phyloP scores from a whole-genome alignment of 1,139 yeast genomes.

The Suhomyces wounanorum region DNA sequence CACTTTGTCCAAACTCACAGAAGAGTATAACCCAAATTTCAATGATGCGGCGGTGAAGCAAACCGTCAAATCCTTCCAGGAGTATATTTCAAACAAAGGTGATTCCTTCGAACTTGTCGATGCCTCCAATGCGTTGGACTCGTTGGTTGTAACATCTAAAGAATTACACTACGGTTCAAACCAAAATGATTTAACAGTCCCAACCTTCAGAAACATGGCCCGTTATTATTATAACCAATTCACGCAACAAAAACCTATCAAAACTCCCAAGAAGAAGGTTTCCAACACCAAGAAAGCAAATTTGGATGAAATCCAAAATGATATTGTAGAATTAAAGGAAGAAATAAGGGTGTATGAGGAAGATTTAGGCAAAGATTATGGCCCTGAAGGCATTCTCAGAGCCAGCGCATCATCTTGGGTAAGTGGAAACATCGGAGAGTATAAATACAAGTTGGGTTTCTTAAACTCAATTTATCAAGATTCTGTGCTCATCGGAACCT shows the following conservation, averaged over 20 bases:
- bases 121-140: not conserved
- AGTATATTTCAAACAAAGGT: conserved; percentile 47
- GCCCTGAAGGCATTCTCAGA: conserved; percentile 65
- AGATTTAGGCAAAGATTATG: conserved; percentile 51
- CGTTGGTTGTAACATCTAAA: conserved; percentile 2
- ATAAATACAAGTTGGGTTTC: conserved; percentile 65
- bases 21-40: conserved; percentile 81
- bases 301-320: conserved; percentile 21
- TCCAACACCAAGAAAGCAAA: not conserved
- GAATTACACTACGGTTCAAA: not conserved
- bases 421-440: conserved; percentile 59
- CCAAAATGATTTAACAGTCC: conserved; percentile 13
- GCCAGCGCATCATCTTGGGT: conserved; percentile 57
- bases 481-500: conserved; percentile 60
- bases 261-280: conserved; percentile 1
- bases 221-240: conserved; percentile 25
- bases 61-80: conserved; percentile 63
- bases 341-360: conserved; percentile 31
- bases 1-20: conserved; percentile 48
- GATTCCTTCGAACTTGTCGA: conserved; percentile 15
- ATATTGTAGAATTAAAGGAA: conserved; percentile 19
- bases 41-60: conserved; percentile 86
- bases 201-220: conserved; percentile 28
- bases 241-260: conserved; percentile 2
- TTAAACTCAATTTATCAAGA: conserved; percentile 61